Evolutionary conservation across 257 asterid genomes (phyloP), one percentile per base, ranked within the genome.

Genomic region (Salvia hispanica): DNA sequence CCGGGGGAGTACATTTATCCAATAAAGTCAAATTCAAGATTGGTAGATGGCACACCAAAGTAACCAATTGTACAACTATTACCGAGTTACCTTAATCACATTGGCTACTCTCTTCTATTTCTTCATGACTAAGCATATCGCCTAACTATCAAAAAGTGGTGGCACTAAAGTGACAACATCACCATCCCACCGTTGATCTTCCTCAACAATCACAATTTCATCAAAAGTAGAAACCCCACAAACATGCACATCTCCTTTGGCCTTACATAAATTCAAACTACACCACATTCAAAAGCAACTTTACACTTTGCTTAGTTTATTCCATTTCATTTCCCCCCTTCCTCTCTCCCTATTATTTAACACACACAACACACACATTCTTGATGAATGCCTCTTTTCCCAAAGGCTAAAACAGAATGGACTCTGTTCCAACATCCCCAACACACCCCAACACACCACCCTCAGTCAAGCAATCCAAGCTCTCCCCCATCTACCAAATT

Each of bases 41-140:
- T 39, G 43, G 43, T 39, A 39, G 9, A 39, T 5, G 11, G 12
- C 11, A 31, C 48, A 48, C 13, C 18, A 4, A 9, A 9, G 55
- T 42, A n/a, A 3, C 40, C 36, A 21, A 13, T 36, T 16, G 63
- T 16, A 60, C 18, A 37, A 58, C 54, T 42, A 2, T 56, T 10
- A 56, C 65, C 0, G 57, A 65, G 70, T 68, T 66, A 72, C 52
- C 80, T 65, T 53, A 60, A 48, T 47, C 71, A 71, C 31, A 63
- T 59, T 48, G 44, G 64, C 71, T 43, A 34, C 69, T 47, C 39
- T n/a, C 5, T 16, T 34, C 43, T 37, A 40, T 89, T 83, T 61
- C 97, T 90, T 90, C 88, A 59, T 79, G 88, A 70, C 79, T 72
- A 88, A 90, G 95, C 63, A 82, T 78, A 50, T 62, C 46, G 54